Evolutionary conservation across 2,329 filamentous ascomycete species (phyloP).

Genomic region (Zarea fungicola): DNA sequence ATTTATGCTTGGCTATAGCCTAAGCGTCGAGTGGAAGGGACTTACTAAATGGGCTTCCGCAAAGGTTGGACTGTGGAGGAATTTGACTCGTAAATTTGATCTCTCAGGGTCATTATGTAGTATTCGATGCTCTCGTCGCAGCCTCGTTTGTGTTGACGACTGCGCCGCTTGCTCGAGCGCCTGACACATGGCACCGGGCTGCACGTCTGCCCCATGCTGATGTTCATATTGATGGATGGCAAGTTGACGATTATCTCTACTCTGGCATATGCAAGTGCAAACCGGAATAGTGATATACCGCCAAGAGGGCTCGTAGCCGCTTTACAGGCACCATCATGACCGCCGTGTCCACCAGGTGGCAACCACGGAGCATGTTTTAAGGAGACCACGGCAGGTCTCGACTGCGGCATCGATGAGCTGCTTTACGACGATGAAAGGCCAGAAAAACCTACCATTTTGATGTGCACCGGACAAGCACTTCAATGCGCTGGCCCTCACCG

Average conservation of each 20-base stretch:
- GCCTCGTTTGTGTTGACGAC: neutral
- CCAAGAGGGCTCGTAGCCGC: neutral
- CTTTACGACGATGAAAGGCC: no score
- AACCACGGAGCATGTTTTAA: neutral
- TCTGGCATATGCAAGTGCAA: slow-evolving; percentile 1
- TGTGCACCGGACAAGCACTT: no score
- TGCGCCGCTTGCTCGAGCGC: neutral
- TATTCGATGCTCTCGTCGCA: slow-evolving; percentile 9
- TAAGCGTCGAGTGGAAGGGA: neutral
- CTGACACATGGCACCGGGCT: neutral
- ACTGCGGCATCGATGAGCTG: no score
- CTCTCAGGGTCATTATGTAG: slow-evolving; percentile 12
- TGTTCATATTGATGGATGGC: neutral
- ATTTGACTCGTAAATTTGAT: slow-evolving; percentile 12
- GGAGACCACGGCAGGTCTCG: neutral
- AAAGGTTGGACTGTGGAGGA: neutral
- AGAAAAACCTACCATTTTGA: neutral
- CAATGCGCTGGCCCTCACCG: neutral
- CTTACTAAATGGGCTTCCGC: neutral
- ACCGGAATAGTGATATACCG: neutral
- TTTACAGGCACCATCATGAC: neutral
- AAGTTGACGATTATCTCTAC: neutral
- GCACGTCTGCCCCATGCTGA: neutral
- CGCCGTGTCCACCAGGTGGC: no score
- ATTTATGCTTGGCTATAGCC: no score